Evolutionary conservation across 2,329 filamentous ascomycete species (phyloP).

Genomic region (Microdochium trichocladiopsis): DNA sequence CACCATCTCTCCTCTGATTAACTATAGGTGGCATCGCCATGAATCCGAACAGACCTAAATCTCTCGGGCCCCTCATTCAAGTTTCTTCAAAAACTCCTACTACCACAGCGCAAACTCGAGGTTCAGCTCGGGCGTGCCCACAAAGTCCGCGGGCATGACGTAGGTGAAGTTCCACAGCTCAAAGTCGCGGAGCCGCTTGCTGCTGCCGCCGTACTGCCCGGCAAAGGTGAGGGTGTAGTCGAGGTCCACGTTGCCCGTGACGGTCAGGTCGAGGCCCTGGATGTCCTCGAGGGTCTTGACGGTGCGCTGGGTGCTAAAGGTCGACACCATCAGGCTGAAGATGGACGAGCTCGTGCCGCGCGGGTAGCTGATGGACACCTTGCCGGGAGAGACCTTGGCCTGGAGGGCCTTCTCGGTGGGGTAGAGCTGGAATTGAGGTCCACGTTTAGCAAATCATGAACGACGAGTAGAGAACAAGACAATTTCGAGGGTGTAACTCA

Average conservation of each 20-base stretch:
- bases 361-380: constrained; percentile 46
- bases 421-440: constrained; percentile 18
- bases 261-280: constrained; percentile 34
- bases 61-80: background rate
- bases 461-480: background rate
- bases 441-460: background rate
- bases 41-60: background rate
- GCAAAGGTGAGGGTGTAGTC: constrained; percentile 33
- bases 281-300: constrained; percentile 39
- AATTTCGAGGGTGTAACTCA: constrained; percentile 9
- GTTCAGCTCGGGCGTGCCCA: constrained; percentile 1
- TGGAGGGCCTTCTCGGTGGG: constrained; percentile 31
- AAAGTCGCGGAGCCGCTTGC: constrained; percentile 26
- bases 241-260: constrained; percentile 35
- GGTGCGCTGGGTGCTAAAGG: constrained; percentile 34
- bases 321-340: constrained; percentile 43
- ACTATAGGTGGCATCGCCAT: too few relatives aligned
- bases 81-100: background rate
- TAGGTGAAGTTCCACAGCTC: constrained; percentile 30
- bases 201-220: constrained; percentile 27
- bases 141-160: constrained; percentile 4
- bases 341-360: constrained; percentile 37
- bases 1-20: too few relatives aligned
- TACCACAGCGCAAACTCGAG: constrained; percentile 1
- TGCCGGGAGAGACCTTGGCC: constrained; percentile 29